A percentile compares a stretch with the other conserved stretches of the same genome.
Evolutionary conservation across 352 stramenopile species (phyloP).

Genomic region (Phytophthora vignae): DNA sequence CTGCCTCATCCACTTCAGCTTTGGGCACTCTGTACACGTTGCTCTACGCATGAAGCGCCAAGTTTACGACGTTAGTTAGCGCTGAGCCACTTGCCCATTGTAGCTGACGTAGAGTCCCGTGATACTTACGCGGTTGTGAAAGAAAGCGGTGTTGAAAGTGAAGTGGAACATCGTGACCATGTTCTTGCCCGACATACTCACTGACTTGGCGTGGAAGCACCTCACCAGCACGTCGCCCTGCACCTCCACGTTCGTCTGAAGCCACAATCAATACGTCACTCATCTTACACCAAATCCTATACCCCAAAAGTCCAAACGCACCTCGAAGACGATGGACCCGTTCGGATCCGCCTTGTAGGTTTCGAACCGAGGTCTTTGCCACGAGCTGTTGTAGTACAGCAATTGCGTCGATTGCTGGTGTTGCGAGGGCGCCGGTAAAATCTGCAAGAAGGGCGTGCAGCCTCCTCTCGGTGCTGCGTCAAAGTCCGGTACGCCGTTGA

Average conservation of each 20-base stretch:
- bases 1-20: conserved; percentile 66
- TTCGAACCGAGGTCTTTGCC: conserved; percentile 70
- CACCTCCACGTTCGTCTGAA: conserved; percentile 73
- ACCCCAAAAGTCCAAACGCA: conserved; percentile 6
- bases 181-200: conserved; percentile 79
- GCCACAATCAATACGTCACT: not conserved
- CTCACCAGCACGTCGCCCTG: conserved; percentile 76
- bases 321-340: conserved; percentile 67
- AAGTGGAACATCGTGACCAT: conserved; percentile 90
- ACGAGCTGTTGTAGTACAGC: conserved; percentile 82
- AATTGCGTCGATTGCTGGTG: conserved; percentile 54
- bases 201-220: conserved; percentile 79
- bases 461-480: conserved; percentile 65
- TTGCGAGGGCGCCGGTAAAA: conserved; percentile 70
- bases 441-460: conserved; percentile 72
- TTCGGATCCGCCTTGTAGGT: conserved; percentile 62
- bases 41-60: conserved; percentile 33
- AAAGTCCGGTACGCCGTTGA: conserved; percentile 85
- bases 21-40: conserved; percentile 62
- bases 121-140: conserved; percentile 67
- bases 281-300: no score
- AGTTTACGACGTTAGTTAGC: not conserved
- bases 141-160: conserved; percentile 86
- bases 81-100: not conserved
- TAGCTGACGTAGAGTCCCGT: not conserved